Conservation (phyloP, 495 filamentous ascomycete genomes). For the Neurospora sp. region DNA sequence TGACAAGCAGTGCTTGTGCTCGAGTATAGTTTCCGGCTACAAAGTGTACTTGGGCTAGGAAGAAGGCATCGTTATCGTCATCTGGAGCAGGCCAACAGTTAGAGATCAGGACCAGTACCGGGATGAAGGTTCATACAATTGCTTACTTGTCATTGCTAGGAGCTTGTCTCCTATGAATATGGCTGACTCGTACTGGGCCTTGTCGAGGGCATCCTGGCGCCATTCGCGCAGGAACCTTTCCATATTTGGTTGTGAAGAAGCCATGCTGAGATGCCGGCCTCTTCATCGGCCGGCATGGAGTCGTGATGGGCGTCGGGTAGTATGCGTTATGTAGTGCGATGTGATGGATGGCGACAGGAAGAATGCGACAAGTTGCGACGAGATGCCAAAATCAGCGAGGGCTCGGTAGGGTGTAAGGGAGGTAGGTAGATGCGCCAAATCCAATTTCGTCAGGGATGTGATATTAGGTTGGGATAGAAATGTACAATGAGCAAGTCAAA, state of each 20-base stretch:
- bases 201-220: conserved; percentile 86
- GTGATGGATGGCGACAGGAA: not conserved
- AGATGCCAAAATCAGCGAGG: not conserved
- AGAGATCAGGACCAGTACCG: not conserved
- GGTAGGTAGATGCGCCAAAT: not conserved
- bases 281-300: not conserved
- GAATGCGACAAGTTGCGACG: not conserved
- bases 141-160: conserved; percentile 79
- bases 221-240: conserved; percentile 85
- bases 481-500: not conserved
- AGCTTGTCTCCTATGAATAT: conserved; percentile 97
- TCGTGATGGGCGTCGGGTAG: not conserved
- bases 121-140: not conserved
- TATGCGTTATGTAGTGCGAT: not conserved
- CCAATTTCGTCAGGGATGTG: not conserved
- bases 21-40: conserved; percentile 86
- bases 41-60: conserved; percentile 92
- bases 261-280: conserved; percentile 4
- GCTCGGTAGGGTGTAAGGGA: not conserved
- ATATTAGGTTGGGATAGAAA: not conserved
- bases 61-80: conserved; percentile 83
- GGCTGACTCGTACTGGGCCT: conserved; percentile 88
- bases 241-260: conserved; percentile 44
- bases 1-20: conserved; percentile 73
- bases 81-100: conserved; percentile 26